A percentile compares a stretch with the other conserved stretches of the same genome.
Evolutionary conservation across 345 rosid species (phyloP).

Genomic region (Pistacia vera): DNA sequence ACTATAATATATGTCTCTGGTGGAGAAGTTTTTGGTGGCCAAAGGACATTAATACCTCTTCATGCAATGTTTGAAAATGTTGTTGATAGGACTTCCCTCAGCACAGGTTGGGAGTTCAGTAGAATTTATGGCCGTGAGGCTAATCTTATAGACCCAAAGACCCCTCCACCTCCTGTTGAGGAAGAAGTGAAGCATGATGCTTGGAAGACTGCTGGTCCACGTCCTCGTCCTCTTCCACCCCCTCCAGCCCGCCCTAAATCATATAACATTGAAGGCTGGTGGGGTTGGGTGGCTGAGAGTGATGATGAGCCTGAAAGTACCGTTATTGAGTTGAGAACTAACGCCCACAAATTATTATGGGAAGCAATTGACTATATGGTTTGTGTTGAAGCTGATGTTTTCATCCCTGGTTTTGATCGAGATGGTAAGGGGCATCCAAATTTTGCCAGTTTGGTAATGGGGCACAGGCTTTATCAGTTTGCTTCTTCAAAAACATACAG

Average conservation of each 20-base stretch:
- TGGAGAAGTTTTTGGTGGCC: constrained; percentile 98
- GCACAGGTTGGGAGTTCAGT: constrained; percentile 84
- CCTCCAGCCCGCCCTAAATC: constrained; percentile 93
- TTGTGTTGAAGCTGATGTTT: constrained; percentile 92
- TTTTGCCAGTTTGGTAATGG: constrained; percentile 93
- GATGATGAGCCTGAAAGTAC: constrained; percentile 98
- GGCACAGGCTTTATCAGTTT: constrained; percentile 90
- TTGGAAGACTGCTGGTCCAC: constrained; percentile 71
- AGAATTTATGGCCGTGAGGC: constrained; percentile 88
- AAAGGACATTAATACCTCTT: constrained; percentile 81
- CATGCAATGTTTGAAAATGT: constrained; percentile 93
- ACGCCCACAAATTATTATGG: constrained; percentile 95
- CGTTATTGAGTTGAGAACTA: constrained; percentile 91
- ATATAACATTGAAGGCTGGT: constrained; percentile 95
- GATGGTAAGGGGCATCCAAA: constrained; percentile 96
- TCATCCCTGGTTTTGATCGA: constrained; percentile 81
- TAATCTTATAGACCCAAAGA: constrained; percentile 47
- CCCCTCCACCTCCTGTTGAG: constrained; percentile 53
- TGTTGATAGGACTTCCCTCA: constrained; percentile 87
- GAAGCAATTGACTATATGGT: constrained; percentile 89
- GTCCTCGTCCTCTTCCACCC: constrained; percentile 97
- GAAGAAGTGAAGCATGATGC: constrained; percentile 59
- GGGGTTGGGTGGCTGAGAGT: constrained; percentile 99
- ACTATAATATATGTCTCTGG: constrained; percentile 85
- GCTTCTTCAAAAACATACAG: constrained; percentile 80